Base-by-base conservation (phyloP, 306 rosid species). In the Trifolium repens region DNA sequence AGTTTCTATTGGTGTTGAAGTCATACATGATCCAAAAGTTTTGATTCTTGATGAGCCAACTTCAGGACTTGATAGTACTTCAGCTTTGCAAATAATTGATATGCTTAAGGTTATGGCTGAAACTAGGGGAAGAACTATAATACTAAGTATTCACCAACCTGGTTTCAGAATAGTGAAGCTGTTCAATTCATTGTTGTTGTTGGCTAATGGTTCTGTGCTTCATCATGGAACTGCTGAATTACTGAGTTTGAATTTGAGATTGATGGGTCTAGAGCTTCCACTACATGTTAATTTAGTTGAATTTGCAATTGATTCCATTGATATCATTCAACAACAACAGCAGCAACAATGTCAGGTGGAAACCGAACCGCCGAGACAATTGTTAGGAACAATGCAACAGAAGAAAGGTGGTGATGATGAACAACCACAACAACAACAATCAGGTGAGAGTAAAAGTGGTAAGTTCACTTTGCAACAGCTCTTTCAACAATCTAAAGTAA, bases 1-100 rank as follows among this genome's bases (percentile, higher is more conserved):
- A 0, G 98, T 94, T 60, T 94, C 98, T 3, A 94, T 91, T 24
- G 98, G 98, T 27, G 97, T 91, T 19, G 98, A 94, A 62, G 94
- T 94, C 59, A 88, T 94, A 40, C 98, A 94, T 71, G 93, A 94
- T 67, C 98, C 98, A 0, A 86, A 84, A 75, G 96, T 94, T 52
- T 60, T 91, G 58, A 86, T 94, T 71, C 89, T 94, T 40, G 98
- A 94, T 61, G 98, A 94, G 49, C 98, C 98, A 30, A 94, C 98
- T 80, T 94, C 98, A 7, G 98, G 98, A 3, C 96, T 94, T 35
- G 98, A 94, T 74, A 94, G 98, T 53, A 87, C 89, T 11, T 90
- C 96, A 0, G 98, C 98, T 1, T 83, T 91, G 47, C 98, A 94
- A 82, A 91, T 91, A 34, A 87, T 90, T 62, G 93, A 90, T 53